These are phyloP conservation scores for Cucumis hystrix DNA, from an alignment of 306 rosid species.

Conservation along the genomic window DNA sequence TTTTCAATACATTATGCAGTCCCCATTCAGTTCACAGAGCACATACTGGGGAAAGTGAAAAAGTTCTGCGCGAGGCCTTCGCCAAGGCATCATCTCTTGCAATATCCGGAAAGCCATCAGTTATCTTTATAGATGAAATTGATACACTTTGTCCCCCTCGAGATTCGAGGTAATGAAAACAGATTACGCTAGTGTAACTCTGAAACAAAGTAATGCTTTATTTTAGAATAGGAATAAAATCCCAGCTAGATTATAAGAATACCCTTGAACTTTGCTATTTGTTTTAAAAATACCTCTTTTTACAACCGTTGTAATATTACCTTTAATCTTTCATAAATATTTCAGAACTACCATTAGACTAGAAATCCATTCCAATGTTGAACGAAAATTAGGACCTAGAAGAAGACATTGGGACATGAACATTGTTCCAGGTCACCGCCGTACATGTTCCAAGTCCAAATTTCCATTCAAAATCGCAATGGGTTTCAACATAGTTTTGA, in stretches of 20 bases:
- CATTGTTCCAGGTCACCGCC: not conserved
- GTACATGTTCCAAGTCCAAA: not conserved
- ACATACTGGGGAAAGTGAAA: slow-evolving; percentile 81
- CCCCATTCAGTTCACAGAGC: slow-evolving; percentile 64
- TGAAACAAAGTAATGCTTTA: not conserved
- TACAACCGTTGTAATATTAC: not conserved
- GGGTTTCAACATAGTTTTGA: not conserved
- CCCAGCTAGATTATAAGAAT: not conserved
- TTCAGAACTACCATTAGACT: not conserved
- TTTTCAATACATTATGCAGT: slow-evolving; percentile 29
- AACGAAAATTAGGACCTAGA: not conserved
- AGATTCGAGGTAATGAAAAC: slow-evolving; percentile 47
- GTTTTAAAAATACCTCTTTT: too few relatives aligned
- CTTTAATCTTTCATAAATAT: not conserved
- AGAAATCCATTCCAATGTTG: not conserved
- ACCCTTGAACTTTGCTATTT: not conserved
- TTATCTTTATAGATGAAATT: slow-evolving; percentile 77
- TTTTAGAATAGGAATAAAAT: not conserved
- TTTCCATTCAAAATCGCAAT: too few relatives aligned
- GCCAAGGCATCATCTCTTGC: slow-evolving; percentile 51
- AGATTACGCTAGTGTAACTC: not conserved
- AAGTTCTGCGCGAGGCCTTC: slow-evolving; percentile 64
- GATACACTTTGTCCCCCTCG: slow-evolving; percentile 87
- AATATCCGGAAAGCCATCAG: slow-evolving; percentile 46
- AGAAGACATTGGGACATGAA: not conserved